A percentile compares a stretch with the other conserved stretches of the same genome.
phyloP scores from a whole-genome alignment of 441 rosid genomes.

The Euphorbia schlechtendalii region DNA sequence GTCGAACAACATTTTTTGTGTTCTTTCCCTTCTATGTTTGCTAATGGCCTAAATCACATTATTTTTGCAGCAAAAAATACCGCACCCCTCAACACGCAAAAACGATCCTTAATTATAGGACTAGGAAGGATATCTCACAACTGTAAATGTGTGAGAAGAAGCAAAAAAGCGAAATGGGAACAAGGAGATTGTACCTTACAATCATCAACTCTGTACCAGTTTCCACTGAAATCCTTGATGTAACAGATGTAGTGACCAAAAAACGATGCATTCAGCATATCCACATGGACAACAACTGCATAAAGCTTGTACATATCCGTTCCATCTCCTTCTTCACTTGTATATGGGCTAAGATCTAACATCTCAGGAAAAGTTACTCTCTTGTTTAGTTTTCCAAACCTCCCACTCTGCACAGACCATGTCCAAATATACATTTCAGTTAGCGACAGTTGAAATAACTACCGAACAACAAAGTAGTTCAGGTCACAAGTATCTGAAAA shows the following conservation, averaged over 20 bases:
- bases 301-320: constrained; percentile 70
- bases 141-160: background rate
- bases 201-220: constrained; percentile 88
- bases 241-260: constrained; percentile 96
- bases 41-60: background rate
- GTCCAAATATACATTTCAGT: constrained; percentile 8
- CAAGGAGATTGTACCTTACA: constrained; percentile 51
- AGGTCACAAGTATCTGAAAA: background rate
- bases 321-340: constrained; percentile 73
- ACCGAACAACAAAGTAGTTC: background rate
- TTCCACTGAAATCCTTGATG: constrained; percentile 71
- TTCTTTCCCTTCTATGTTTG: background rate
- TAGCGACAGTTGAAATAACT: background rate
- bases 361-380: constrained; percentile 76
- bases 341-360: constrained; percentile 74
- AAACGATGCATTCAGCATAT: constrained; percentile 95
- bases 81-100: background rate
- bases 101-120: too few relatives aligned
- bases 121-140: too few relatives aligned
- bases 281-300: constrained; percentile 93
- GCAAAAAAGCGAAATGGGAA: background rate
- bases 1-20: background rate
- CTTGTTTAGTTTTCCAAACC: constrained; percentile 96
- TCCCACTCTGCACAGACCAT: constrained; percentile 70
- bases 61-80: background rate